phyloP scores from a whole-genome alignment of 768 basidiomycete species.

The Pleurotus eryngii region DNA sequence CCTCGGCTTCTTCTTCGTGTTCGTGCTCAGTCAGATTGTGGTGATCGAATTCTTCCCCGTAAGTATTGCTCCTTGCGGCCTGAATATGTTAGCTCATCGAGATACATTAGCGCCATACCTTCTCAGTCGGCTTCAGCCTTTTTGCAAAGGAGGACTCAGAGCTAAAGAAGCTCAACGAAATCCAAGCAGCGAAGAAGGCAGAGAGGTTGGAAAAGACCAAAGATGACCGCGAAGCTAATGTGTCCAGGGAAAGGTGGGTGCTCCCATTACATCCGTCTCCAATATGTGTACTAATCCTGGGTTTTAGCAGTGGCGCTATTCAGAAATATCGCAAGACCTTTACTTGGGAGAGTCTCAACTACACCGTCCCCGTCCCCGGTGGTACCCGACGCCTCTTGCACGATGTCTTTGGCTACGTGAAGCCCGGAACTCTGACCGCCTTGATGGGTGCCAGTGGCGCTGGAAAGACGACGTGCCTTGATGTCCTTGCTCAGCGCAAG shows the following conservation, averaged over 20 bases:
- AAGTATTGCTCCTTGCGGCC: not conserved
- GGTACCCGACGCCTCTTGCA: constrained; percentile 64
- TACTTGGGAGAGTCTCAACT: constrained; percentile 81
- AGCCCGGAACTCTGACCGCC: constrained; percentile 85
- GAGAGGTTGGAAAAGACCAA: constrained; percentile 28
- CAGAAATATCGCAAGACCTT: constrained; percentile 50
- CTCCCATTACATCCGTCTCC: not conserved
- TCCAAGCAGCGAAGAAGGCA: constrained; percentile 51
- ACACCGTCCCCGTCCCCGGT: constrained; percentile 65
- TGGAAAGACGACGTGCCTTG: constrained; percentile 75
- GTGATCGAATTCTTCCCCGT: constrained; percentile 66
- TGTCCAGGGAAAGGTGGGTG: constrained; percentile 9
- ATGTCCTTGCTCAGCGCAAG: constrained; percentile 71
- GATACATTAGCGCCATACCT: constrained; percentile 43
- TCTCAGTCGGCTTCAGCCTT: constrained; percentile 47
- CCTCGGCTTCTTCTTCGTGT: constrained; percentile 65
- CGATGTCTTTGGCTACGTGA: constrained; percentile 76
- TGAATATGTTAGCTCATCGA: constrained; percentile 11
- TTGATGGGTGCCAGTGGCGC: constrained; percentile 87
- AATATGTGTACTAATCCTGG: not conserved
- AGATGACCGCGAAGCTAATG: constrained; percentile 19
- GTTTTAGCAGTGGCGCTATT: constrained; percentile 12
- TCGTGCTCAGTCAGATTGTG: constrained; percentile 66
- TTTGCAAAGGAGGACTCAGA: constrained; percentile 59
- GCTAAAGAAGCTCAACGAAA: constrained; percentile 50